Evolutionary conservation across 441 rosid genomes (phyloP).

Genomic region (Eruca vesicaria): DNA sequence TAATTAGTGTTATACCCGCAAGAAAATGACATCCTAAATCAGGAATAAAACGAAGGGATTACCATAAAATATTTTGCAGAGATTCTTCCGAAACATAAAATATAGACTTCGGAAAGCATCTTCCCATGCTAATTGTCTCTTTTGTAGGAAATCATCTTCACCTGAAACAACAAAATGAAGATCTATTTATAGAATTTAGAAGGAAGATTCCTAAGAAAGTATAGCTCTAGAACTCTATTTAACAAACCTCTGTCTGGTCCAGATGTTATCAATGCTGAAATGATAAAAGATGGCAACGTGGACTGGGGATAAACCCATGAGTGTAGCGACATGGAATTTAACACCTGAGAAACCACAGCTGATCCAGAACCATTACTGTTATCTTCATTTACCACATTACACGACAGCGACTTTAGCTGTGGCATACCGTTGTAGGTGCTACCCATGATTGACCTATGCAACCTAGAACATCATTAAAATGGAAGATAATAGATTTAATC

Average conservation of each 20-base stretch:
- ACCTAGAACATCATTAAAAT: slow-evolving; percentile 43
- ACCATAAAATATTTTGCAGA: slow-evolving; percentile 80
- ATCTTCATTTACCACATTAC: slow-evolving; percentile 39
- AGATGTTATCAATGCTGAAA: slow-evolving; percentile 56
- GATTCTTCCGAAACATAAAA: slow-evolving; percentile 76
- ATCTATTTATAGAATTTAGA: slow-evolving; percentile 7
- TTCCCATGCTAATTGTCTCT: slow-evolving; percentile 77
- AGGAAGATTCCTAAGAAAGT: slow-evolving; percentile 7
- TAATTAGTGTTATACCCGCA: not conserved
- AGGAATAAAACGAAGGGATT: slow-evolving; percentile 22
- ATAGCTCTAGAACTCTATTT: slow-evolving; percentile 5
- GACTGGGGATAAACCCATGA: slow-evolving; percentile 98
- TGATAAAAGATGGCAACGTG: slow-evolving; percentile 67
- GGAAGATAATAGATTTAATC: slow-evolving; percentile 3
- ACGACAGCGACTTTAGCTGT: slow-evolving; percentile 35
- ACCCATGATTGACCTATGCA: slow-evolving; percentile 61
- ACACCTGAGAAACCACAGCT: slow-evolving; percentile 40
- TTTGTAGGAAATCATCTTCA: slow-evolving; percentile 68
- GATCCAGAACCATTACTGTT: slow-evolving; percentile 38
- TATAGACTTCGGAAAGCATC: slow-evolving; percentile 92
- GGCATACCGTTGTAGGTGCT: slow-evolving; percentile 54
- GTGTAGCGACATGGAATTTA: slow-evolving; percentile 58
- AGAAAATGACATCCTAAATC: not conserved
- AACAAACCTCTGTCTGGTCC: slow-evolving; percentile 70
- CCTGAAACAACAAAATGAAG: slow-evolving; percentile 39